Evolutionary conservation across 2,329 filamentous ascomycete genomes (phyloP).

Genomic region (Gremmenia infestans): DNA sequence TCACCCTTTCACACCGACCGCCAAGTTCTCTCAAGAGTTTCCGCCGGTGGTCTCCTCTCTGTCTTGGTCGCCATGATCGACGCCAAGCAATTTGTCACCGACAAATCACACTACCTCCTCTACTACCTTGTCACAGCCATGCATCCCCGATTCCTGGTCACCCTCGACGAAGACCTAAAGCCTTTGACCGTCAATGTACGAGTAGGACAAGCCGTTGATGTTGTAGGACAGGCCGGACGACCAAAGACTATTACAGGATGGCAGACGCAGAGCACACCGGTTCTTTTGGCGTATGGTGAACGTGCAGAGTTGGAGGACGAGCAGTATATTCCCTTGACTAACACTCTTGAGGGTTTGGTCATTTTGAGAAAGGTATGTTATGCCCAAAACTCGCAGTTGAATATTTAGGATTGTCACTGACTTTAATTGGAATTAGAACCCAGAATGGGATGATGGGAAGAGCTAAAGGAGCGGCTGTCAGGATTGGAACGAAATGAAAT

Average conservation of each 20-base stretch:
- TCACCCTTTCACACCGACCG: constrained; percentile 99
- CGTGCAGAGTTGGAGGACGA: constrained; percentile 96
- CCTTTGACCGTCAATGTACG: constrained; percentile 93
- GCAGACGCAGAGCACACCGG: constrained; percentile 99
- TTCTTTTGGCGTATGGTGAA: constrained; percentile 90
- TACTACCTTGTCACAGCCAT: constrained; percentile 97
- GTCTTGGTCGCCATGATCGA: constrained; percentile 93
- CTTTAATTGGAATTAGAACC: constrained; percentile 39
- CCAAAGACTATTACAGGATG: constrained; percentile 99
- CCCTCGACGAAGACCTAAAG: constrained; percentile 89
- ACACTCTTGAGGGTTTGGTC: constrained; percentile 87
- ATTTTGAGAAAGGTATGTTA: constrained; percentile 87
- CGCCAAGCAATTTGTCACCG: constrained; percentile 75
- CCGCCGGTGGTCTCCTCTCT: constrained; percentile 81
- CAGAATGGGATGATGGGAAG: constrained; percentile 49
- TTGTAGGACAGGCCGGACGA: constrained; percentile 92
- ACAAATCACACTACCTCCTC: constrained; percentile 78
- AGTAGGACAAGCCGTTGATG: constrained; percentile 95
- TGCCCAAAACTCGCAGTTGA: background rate
- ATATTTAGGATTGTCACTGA: background rate
- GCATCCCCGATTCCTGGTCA: constrained; percentile 94
- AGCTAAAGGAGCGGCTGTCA: constrained; percentile 22
- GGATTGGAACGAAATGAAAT: constrained; percentile 21
- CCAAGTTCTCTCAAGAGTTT: constrained; percentile 87
- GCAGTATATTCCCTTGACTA: constrained; percentile 89